Evolutionary conservation across 352 stramenopile genomes (phyloP).

Genomic region (Phytopythium montanum): DNA sequence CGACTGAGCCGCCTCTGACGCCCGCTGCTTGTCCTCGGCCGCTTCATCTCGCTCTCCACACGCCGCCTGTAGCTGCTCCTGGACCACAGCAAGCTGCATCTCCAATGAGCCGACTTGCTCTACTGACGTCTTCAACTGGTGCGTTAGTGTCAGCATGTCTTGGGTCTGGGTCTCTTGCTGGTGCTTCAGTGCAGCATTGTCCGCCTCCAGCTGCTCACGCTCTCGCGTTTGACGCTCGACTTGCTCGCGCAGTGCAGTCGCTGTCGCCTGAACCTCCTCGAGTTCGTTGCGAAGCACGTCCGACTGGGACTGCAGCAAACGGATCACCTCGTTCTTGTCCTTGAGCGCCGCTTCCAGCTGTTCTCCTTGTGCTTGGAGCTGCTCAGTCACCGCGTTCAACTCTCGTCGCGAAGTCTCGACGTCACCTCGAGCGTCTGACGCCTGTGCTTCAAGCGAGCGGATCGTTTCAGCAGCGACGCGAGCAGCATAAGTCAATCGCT

Average conservation of each 20-base stretch:
- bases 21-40: constrained; percentile 1
- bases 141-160: not conserved
- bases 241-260: constrained; percentile 41
- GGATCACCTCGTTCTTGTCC: constrained; percentile 45
- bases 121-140: not conserved
- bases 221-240: constrained; percentile 31
- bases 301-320: constrained; percentile 50
- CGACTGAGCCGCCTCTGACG: constrained; percentile 10
- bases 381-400: constrained; percentile 12
- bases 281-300: constrained; percentile 63
- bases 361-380: constrained; percentile 13
- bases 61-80: constrained; percentile 22
- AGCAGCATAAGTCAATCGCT: not conserved
- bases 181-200: constrained; percentile 20
- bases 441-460: not conserved
- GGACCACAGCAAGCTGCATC: constrained; percentile 10
- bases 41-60: not conserved
- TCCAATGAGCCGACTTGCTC: constrained; percentile 23
- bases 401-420: not conserved
- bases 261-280: constrained; percentile 47
- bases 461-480: not conserved
- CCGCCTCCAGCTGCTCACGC: constrained; percentile 21
- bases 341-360: constrained; percentile 6
- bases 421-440: not conserved
- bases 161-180: constrained; percentile 4